Evolutionary conservation across 139 green algal species (phyloP), one percentile per base, ranked within the genome.

Genomic region (Haematococcus lacustris): DNA sequence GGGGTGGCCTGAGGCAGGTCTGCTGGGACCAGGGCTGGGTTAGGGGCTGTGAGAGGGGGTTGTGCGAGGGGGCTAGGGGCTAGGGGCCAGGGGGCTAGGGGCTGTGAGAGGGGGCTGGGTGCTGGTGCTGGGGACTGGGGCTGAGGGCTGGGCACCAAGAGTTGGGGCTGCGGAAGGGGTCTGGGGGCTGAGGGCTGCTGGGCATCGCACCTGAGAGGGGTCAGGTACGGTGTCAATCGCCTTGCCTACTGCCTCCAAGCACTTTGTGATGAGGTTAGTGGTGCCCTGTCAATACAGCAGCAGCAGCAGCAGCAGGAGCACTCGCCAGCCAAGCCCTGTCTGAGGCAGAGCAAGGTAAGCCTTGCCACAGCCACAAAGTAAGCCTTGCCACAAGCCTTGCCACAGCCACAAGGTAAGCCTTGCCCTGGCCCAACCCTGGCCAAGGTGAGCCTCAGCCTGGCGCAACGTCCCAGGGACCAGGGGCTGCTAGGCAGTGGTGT

Each of bases 261-360:
- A 91, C 17, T 87, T 80, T n/a, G 94, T 98, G 57, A 98, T 92
- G 13, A 98, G 87, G 83, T 98, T 98, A 71, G 95, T 97, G 68
- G 86, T 95, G 62, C 94, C 94, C 71, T 91, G 47, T 26, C n/a
- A n/a, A 38, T 51, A 53, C 43, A 53, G 43, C 43, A 9, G 43
- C 9, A 28, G 43, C 43, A 53, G 43, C n/a, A n/a, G n/a, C 9
- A 28, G 43, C 9, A 28, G 43, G 9, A 53, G 17, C n/a, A n/a
- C n/a, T n/a, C n/a, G n/a, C n/a, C n/a, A n/a, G n/a, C n/a, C n/a
- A n/a, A n/a, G n/a, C n/a, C n/a, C n/a, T n/a, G n/a, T n/a, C n/a
- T n/a, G n/a, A n/a, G n/a, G 51, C 38, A 47, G 23, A 40, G 43
- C 9, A 53, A 17, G 9, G 9, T 28, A 53, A 17, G 43, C 43